Percentiles rank a stretch among this genome's conserved stretches.
phyloP scores from a whole-genome alignment of 1,139 yeast genomes.

The Sporopachydermia cereana region DNA sequence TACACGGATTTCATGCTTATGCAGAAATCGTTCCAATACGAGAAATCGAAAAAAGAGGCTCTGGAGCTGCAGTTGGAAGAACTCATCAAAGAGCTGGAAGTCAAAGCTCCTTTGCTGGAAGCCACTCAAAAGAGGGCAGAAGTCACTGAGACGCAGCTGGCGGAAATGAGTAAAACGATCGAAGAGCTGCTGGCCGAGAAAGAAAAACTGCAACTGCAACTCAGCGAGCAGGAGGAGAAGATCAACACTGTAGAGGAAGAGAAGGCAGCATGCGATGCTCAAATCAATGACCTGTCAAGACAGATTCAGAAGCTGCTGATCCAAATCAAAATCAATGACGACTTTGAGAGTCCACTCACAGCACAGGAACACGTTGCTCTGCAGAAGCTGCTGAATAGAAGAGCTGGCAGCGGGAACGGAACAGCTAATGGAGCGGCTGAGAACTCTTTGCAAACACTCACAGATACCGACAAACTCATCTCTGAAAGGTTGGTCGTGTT shows the following conservation, averaged over 20 bases:
- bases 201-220: conserved; percentile 24
- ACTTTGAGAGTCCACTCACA: conserved; percentile 42
- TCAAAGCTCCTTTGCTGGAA: conserved; percentile 67
- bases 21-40: conserved; percentile 57
- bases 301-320: conserved; percentile 68
- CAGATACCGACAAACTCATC: conserved; percentile 64
- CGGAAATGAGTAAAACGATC: conserved; percentile 36
- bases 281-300: conserved; percentile 61
- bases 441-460: no score
- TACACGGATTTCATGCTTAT: conserved; percentile 53
- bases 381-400: conserved; percentile 28
- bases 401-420: conserved; percentile 19
- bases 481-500: conserved; percentile 66
- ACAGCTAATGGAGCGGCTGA: conserved; percentile 21
- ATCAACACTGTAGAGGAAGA: conserved; percentile 21
- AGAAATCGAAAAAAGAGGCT: conserved; percentile 57
- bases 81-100: conserved; percentile 67
- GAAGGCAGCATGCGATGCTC: conserved; percentile 32
- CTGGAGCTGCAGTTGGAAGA: conserved; percentile 60
- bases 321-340: conserved; percentile 48
- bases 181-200: conserved; percentile 36
- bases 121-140: conserved; percentile 47
- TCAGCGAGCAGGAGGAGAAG: conserved; percentile 17
- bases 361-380: conserved; percentile 45
- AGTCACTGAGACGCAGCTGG: conserved; percentile 38